These are phyloP conservation scores for Rhizomucor miehei DNA, from an alignment of 371 early-diverging fungal genomes.

Conservation along the genomic window DNA sequence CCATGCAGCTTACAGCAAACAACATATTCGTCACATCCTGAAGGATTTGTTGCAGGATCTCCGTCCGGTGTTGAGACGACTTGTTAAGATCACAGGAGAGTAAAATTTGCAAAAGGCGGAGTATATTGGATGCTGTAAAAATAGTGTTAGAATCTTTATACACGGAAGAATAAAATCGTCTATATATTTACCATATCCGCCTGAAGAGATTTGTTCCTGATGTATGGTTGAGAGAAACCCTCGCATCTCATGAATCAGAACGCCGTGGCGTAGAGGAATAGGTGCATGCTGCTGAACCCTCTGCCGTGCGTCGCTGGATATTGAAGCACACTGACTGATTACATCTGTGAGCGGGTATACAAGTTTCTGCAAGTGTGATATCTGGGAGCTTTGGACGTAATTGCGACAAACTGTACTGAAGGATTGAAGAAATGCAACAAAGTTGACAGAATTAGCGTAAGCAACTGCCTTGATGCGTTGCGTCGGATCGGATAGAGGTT, in stretches of 20 bases:
- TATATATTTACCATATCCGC: no score
- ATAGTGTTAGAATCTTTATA: no score
- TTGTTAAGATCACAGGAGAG: no score
- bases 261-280: background rate
- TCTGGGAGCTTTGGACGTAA: background rate
- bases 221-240: conserved; percentile 5
- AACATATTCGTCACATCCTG: no score
- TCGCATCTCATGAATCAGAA: background rate
- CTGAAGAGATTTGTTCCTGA: no score
- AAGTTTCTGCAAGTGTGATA: background rate
- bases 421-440: background rate
- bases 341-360: background rate
- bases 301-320: background rate
- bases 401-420: background rate
- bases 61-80: no score
- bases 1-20: no score
- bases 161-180: no score
- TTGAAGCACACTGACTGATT: background rate
- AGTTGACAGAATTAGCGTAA: background rate
- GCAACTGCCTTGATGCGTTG: background rate
- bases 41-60: no score
- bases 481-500: background rate
- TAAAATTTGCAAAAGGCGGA: no score
- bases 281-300: background rate
- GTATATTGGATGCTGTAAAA: no score